Evolutionary conservation across 2,329 filamentous ascomycete species (phyloP).

Genomic region (Sporothrix curviconia): DNA sequence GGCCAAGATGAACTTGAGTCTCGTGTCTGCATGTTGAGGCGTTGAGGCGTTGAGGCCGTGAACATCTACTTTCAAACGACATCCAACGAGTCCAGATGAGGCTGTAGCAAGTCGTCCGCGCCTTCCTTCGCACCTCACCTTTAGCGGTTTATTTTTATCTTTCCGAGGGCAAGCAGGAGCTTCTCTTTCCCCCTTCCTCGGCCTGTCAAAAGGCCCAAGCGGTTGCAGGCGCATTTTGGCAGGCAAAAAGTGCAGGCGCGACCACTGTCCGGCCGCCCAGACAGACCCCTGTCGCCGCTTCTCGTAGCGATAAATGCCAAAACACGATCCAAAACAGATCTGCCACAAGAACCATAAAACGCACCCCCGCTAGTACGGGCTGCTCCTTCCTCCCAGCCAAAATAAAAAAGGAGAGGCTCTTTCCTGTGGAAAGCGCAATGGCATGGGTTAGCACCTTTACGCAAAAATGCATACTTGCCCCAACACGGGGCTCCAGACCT

Average conservation of each 20-base stretch:
- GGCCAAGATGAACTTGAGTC: too few species aligned
- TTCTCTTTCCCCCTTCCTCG: not conserved
- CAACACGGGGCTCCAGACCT: not conserved
- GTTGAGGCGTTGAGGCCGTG: too few species aligned
- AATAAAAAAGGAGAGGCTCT: not conserved
- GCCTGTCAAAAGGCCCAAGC: not conserved
- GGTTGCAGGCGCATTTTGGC: not conserved
- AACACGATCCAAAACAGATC: slow-evolving; percentile 46
- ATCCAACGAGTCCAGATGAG: too few species aligned
- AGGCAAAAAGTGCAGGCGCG: not conserved
- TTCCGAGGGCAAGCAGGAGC: not conserved
- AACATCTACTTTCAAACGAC: too few species aligned
- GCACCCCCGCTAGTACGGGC: not conserved
- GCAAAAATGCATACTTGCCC: not conserved
- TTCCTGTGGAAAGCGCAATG: not conserved
- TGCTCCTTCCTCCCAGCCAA: too few species aligned
- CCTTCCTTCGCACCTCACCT: not conserved
- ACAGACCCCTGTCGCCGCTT: slow-evolving; percentile 1
- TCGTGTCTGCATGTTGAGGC: too few species aligned
- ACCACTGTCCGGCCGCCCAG: not conserved
- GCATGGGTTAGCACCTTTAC: not conserved
- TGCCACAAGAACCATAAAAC: slow-evolving; percentile 34
- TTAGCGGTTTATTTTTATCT: not conserved
- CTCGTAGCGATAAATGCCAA: slow-evolving; percentile 26
- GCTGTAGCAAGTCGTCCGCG: not conserved